Evolutionary conservation across 1,284 basidiomycete species (phyloP).

Genomic region (Moesziomyces parantarcticus): DNA sequence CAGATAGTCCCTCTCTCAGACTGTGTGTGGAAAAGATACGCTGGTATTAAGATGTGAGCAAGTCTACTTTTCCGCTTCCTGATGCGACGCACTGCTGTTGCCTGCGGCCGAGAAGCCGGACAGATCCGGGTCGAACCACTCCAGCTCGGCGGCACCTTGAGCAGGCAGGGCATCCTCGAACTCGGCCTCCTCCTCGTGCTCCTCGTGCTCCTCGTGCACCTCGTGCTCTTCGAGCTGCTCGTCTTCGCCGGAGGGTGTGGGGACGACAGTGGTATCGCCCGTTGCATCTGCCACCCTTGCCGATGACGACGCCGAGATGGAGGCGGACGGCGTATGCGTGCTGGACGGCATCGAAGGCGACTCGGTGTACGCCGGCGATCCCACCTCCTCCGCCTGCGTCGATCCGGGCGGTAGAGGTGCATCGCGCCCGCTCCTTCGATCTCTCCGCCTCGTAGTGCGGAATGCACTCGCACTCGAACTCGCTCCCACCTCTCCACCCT

Average conservation of each 20-base stretch:
- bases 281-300: constrained; percentile 8
- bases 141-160: constrained; percentile 16
- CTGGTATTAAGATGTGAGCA: too few relatives aligned
- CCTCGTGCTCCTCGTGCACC: constrained; percentile 10
- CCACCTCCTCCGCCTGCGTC: neutral
- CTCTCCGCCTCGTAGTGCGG: constrained; percentile 31
- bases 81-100: constrained; percentile 17
- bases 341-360: constrained; percentile 14
- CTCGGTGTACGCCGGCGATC: constrained; percentile 14
- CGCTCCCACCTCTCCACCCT: constrained; percentile 3
- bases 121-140: constrained; percentile 57
- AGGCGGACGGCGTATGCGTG: constrained; percentile 18
- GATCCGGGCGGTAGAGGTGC: constrained; percentile 2
- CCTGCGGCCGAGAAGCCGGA: constrained; percentile 41
- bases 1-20: too few relatives aligned
- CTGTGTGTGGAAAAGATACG: too few relatives aligned
- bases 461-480: constrained; percentile 27
- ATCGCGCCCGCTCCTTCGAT: constrained; percentile 37
- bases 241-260: constrained; percentile 2
- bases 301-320: constrained; percentile 20
- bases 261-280: constrained; percentile 18
- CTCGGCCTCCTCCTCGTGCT: constrained; percentile 4
- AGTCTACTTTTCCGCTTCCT: too few relatives aligned
- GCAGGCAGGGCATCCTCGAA: constrained; percentile 11
- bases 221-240: constrained; percentile 6